Base-by-base conservation (phyloP, 768 basidiomycete genomes). In the Hirschioporus abietinus region DNA sequence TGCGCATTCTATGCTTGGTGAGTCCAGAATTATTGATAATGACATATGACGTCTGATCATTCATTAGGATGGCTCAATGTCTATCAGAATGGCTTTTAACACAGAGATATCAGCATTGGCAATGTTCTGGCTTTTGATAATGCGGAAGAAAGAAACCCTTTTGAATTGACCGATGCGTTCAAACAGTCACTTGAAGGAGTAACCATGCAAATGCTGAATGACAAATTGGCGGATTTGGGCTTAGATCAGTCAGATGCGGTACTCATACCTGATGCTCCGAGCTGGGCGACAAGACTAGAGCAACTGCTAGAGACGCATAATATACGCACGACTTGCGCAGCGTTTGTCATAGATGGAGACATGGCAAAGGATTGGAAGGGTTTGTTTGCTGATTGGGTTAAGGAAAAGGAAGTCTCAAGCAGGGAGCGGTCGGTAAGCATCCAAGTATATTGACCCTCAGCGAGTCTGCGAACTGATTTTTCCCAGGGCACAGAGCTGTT, bases 81-180 rank as follows among this genome's bases (percentile, higher is more conserved):
- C 24, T 61, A 61, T 61, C 60, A 61, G 17, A 5, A 25, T 9
- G 60, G 60, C 12, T 61, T 61, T 34, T 15, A 6, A 24, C 60
- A 61, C 23, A 61, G 60, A 15, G 60, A 61, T 15, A 24, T 61
- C 17, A 61, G 60, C 60, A 61, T 61, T 2, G 60, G 60, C 30
- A 61, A 61, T 23, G 18, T 61, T 24, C 60, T 61, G 18, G 24
- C 24, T 15, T 61, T 61, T 9, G 60, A 61, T 4, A 15, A 61
- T 3, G 6, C 15, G 25, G 60, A 61, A 34, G 30, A 61, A 61
- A 3, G 25, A 17, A 3, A 24, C 5, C 60, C 60, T 18, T 61
- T 61, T 18, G 3, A 8, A 15, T 23, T 61, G 23, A 61, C 60
- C 30, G 25, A 25, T 17, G 60, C 4, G 7, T 61, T 61, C 30